Evolutionary conservation across 2,329 filamentous ascomycete species (phyloP).

Genomic region (Fusarium chlamydosporum): DNA sequence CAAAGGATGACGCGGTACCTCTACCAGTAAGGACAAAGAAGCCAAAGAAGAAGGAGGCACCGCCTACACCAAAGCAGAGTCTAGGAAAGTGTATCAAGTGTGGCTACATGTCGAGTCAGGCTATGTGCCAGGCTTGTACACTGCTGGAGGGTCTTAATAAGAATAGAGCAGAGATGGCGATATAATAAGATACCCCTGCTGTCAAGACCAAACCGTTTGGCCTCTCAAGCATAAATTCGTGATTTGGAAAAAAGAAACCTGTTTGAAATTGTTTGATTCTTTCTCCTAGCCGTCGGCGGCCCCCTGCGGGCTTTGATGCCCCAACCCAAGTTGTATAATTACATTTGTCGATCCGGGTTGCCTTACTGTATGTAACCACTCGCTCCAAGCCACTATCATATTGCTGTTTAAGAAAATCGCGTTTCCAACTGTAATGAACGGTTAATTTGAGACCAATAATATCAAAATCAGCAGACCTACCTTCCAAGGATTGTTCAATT

Average conservation of each 20-base stretch:
- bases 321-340: conserved; percentile 41
- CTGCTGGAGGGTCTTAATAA: conserved; percentile 93
- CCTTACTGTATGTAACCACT: conserved; percentile 27
- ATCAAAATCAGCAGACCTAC: conserved; percentile 58
- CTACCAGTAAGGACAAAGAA: conserved; percentile 54
- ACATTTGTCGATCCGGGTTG: conserved; percentile 34
- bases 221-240: neutral
- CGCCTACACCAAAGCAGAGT: conserved; percentile 71
- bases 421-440: conserved; percentile 64
- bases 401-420: conserved; percentile 60
- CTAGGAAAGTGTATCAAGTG: conserved; percentile 88
- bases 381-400: conserved; percentile 22
- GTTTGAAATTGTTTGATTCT: conserved; percentile 34
- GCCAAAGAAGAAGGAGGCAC: conserved; percentile 48
- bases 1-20: conserved; percentile 51
- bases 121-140: conserved; percentile 92
- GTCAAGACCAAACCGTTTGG: neutral
- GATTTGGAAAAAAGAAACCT: neutral
- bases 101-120: conserved; percentile 95
- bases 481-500: conserved; percentile 75
- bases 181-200: conserved; percentile 56
- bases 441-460: conserved; percentile 1
- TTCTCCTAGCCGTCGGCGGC: conserved; percentile 23
- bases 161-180: conserved; percentile 71
- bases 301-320: conserved; percentile 18